Conservation (phyloP, 306 rosid genomes). For the Vigna angularis region DNA sequence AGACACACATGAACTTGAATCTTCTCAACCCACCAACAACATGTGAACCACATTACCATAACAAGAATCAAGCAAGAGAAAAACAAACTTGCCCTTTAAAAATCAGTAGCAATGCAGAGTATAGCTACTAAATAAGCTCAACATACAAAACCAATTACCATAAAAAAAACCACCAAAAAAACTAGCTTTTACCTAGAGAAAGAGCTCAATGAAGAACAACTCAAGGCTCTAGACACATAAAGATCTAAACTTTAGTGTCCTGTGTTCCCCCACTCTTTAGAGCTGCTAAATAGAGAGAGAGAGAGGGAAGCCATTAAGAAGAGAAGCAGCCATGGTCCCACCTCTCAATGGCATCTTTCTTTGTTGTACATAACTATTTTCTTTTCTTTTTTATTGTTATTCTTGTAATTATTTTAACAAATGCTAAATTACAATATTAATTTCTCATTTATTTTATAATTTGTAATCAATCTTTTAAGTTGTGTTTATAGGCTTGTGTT, state of each 20-base stretch:
- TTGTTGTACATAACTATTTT: not conserved
- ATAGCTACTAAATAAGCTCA: constrained; percentile 2
- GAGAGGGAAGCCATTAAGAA: not conserved
- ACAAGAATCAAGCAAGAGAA: constrained; percentile 1
- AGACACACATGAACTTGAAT: not conserved
- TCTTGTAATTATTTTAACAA: not conserved
- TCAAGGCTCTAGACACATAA: not conserved
- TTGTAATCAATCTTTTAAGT: no score
- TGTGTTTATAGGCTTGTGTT: no score
- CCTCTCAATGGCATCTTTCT: not conserved
- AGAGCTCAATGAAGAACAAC: not conserved
- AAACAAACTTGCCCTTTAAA: constrained; percentile 13
- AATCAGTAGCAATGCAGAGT: not conserved
- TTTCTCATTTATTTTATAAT: no score
- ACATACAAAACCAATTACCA: not conserved
- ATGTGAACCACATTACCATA: constrained; percentile 24
- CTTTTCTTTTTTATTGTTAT: not conserved
- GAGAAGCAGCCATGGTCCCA: constrained; percentile 16
- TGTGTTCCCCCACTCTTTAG: not conserved
- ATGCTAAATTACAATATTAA: not conserved
- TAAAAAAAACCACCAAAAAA: not conserved
- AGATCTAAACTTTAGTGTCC: not conserved
- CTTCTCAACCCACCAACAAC: not conserved
- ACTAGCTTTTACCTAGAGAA: not conserved
- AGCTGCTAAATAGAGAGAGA: not conserved